phyloP scores from a whole-genome alignment of 768 basidiomycete species.

The Tulasnella calospora region DNA sequence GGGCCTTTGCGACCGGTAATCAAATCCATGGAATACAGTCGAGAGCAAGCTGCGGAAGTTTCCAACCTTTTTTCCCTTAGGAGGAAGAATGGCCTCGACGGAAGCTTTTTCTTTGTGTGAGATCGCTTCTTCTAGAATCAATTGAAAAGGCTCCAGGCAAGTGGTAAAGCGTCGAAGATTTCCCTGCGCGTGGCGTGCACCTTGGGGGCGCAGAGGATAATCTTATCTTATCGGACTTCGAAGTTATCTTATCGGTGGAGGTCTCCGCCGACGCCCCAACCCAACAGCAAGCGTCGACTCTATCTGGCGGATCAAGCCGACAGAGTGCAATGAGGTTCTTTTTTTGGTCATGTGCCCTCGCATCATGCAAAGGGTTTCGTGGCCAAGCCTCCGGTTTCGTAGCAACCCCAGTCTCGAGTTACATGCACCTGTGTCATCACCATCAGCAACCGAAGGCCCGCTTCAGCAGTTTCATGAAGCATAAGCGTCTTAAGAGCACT shows the following conservation, averaged over 20 bases:
- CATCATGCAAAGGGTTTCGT: too few relatives aligned
- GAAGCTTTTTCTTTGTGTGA: neutral
- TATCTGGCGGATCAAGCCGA: neutral
- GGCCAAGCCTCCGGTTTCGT: too few relatives aligned
- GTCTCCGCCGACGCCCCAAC: too few relatives aligned
- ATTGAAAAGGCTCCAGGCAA: neutral
- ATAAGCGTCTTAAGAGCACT: neutral
- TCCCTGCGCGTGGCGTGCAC: neutral
- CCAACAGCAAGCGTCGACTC: neutral
- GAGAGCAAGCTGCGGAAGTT: neutral
- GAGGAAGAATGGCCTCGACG: neutral
- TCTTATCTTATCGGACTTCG: neutral
- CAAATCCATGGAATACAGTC: neutral
- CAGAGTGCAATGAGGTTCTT: neutral
- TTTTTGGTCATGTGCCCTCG: too few relatives aligned
- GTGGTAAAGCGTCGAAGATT: neutral
- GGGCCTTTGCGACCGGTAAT: neutral
- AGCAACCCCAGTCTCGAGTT: too few relatives aligned
- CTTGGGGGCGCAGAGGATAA: neutral
- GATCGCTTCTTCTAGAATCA: neutral
- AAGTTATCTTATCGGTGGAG: neutral
- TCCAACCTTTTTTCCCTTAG: neutral
- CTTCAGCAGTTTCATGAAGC: neutral
- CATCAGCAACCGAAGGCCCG: neutral
- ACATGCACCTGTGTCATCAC: too few relatives aligned